Evolutionary conservation across 805 yeast species (phyloP), one percentile per base, ranked within the genome.

Genomic region (Yamadazyma philogaea): DNA sequence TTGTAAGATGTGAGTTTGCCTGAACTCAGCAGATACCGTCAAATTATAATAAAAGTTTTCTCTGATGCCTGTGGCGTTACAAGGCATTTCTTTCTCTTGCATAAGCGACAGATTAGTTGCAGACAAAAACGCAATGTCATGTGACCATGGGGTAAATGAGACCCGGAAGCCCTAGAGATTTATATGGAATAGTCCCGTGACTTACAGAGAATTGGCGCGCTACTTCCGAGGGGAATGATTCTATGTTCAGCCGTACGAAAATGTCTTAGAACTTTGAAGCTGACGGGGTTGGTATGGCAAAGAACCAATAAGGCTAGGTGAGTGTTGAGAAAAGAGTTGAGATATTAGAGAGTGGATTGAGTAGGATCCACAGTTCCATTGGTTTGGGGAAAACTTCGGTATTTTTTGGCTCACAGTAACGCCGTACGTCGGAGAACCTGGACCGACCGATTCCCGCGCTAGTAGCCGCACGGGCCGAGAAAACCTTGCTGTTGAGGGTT

Each of bases 61-160:
- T 24, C 12, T 22, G 10, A 24, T 24, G 28, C 28, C 28, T 33
- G 35, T 33, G 24, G 35, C 26, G 22, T 24, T 24, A 4, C 3
- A 24, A 24, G 4, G 28, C 3, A 24, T 24, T 24, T 24, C 12
- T 24, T 11, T 24, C 12, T 24, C 12, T n/a, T 24, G 10, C 10
- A 4, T 24, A 24, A 24, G 10, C 12, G 4, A 24, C 4, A 11
- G 10, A 11, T 24, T n/a, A 7, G 28, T 30, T 10, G 7, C 7
- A n/a, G 11, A 5, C 11, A 4, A 32, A 32, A 32, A 32, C 35
- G 35, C 35, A 32, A 32, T 32, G 35, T 17, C 35, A 32, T 24
- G 35, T 32, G 35, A 4, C 3, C 6, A 5, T 30, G 15, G 8
- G 10, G 8, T 11, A 11, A n/a, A 7, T 24, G 28, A 24, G 8